Percentiles rank a stretch among this genome's conserved stretches.
These are phyloP conservation scores for Plasmopara halstedii DNA, from an alignment of 352 stramenopile genomes.

Conservation along the genomic window DNA sequence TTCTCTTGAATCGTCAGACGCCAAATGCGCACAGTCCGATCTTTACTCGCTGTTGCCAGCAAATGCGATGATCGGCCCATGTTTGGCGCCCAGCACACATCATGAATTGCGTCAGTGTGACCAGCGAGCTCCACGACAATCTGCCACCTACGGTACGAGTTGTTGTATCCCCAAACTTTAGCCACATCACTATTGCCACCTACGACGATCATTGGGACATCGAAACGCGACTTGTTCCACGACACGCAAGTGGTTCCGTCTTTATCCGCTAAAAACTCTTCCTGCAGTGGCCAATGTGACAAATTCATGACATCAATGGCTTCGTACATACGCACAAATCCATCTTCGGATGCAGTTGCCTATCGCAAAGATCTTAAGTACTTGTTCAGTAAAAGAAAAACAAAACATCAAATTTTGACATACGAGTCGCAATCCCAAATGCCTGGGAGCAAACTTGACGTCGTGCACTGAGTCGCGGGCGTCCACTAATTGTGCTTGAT, in stretches of 20 bases:
- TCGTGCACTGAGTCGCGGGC: constrained; percentile 90
- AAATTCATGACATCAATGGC: constrained; percentile 94
- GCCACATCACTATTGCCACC: constrained; percentile 84
- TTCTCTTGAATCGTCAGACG: constrained; percentile 65
- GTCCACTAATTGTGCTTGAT: constrained; percentile 87
- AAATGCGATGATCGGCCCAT: constrained; percentile 91
- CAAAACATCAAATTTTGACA: background rate
- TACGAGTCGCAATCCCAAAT: constrained; percentile 88
- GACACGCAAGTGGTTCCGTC: constrained; percentile 88
- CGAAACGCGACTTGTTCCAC: constrained; percentile 93
- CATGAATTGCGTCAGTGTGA: constrained; percentile 87
- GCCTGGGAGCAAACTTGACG: constrained; percentile 92
- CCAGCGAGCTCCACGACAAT: constrained; percentile 73
- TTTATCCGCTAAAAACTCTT: constrained; percentile 79
- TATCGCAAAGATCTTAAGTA: constrained; percentile 11
- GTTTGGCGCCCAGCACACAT: constrained; percentile 95
- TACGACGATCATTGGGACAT: constrained; percentile 92
- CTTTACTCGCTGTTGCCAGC: constrained; percentile 89
- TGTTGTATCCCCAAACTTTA: constrained; percentile 90
- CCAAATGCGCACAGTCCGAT: constrained; percentile 86
- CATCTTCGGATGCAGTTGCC: constrained; percentile 92
- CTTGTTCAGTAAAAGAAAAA: background rate
- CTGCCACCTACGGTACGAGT: constrained; percentile 81
- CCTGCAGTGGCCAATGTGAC: constrained; percentile 90
- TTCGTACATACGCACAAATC: constrained; percentile 93